phyloP scores from a whole-genome alignment of 805 yeast genomes.

The Phaffomyces opuntiae region DNA sequence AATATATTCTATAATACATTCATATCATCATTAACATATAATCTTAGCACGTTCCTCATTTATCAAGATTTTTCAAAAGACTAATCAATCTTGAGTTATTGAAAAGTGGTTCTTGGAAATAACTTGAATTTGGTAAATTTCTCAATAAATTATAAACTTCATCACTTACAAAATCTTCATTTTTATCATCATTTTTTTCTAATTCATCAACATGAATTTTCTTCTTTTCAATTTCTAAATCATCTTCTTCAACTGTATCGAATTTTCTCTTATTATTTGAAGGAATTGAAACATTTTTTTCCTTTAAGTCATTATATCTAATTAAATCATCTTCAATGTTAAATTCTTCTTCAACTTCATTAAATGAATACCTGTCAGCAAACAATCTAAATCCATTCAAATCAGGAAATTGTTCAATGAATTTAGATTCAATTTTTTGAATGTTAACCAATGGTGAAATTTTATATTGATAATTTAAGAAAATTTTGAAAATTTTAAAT shows the following conservation, averaged over 20 bases:
- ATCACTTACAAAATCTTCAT: slow-evolving; percentile 26
- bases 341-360: slow-evolving; percentile 14
- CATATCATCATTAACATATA: not conserved
- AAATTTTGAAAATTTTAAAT: slow-evolving; percentile 45
- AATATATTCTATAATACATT: too few relatives aligned
- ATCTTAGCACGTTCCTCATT: not conserved
- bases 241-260: slow-evolving; percentile 5
- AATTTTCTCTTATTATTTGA: slow-evolving; percentile 13
- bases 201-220: slow-evolving; percentile 1
- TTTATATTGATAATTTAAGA: slow-evolving; percentile 60
- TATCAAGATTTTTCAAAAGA: slow-evolving; percentile 8
- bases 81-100: slow-evolving; percentile 40
- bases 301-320: slow-evolving; percentile 23
- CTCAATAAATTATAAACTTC: slow-evolving; percentile 45
- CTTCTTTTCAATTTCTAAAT: not conserved
- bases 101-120: slow-evolving; percentile 47
- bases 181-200: slow-evolving; percentile 3
- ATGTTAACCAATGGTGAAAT: slow-evolving; percentile 68
- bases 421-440: slow-evolving; percentile 58
- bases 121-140: slow-evolving; percentile 48
- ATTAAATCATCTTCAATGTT: slow-evolving; percentile 18
- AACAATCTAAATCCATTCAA: slow-evolving; percentile 32
- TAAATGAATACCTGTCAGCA: slow-evolving; percentile 31
- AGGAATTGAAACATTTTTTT: not conserved
- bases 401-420: slow-evolving; percentile 56